Conservation (phyloP, 345 rosid species). For the Arabidopsis thaliana region TAIR10.1 NC_003074.8:4542501-4543000, state of each 20-base stretch:
- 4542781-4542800: neutral
- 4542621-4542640: constrained; percentile 6
- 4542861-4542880: constrained; percentile 47
- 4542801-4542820: constrained; percentile 2
- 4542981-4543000: neutral
- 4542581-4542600: constrained; percentile 32
- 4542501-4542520: constrained; percentile 41
- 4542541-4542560: constrained; percentile 15
- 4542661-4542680: constrained; percentile 15
- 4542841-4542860: constrained; percentile 59
- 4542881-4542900: constrained; percentile 60
- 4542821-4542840: constrained; percentile 42
- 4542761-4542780: constrained; percentile 6
- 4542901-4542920: constrained; percentile 63
- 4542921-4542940: constrained; percentile 81
- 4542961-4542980: neutral
- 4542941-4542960: constrained; percentile 42
- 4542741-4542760: neutral
- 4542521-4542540: constrained; percentile 46
- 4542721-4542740: constrained; percentile 1
- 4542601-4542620: constrained; percentile 35
- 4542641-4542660: too few relatives aligned
- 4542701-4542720: neutral
- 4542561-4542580: constrained; percentile 12
- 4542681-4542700: neutral